Evolutionary conservation across 2,329 filamentous ascomycete species (phyloP).

Genomic region (Xylaria sp.): DNA sequence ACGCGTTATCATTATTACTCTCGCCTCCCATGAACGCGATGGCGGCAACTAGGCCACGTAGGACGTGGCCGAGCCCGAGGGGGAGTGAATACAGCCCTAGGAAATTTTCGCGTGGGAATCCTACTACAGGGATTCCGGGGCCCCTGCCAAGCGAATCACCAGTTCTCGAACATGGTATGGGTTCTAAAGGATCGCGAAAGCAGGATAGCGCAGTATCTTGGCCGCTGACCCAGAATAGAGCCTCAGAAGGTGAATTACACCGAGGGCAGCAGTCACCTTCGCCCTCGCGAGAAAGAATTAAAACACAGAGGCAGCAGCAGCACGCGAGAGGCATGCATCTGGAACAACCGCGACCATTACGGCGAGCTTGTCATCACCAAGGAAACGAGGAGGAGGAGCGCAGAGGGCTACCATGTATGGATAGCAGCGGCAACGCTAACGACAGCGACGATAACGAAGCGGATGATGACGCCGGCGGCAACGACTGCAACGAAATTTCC

Average conservation of each 20-base stretch:
- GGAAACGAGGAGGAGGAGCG: constrained; percentile 1
- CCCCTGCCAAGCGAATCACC: constrained; percentile 5
- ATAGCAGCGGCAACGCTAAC: neutral
- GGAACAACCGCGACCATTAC: neutral
- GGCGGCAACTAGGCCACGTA: neutral
- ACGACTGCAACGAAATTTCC: constrained; percentile 37
- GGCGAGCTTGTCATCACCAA: neutral
- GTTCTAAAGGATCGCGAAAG: constrained; percentile 5
- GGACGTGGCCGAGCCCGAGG: neutral
- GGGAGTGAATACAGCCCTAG: constrained; percentile 11
- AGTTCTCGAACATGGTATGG: neutral
- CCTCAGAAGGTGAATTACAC: neutral
- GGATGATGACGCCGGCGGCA: neutral
- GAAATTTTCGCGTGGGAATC: constrained; percentile 9
- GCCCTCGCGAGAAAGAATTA: neutral
- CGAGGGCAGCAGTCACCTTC: neutral
- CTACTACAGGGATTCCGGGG: constrained; percentile 14
- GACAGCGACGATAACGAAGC: neutral
- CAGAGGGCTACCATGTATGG: neutral
- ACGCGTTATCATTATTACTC: neutral
- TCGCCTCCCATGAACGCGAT: neutral
- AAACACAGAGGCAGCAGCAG: neutral
- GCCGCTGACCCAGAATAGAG: neutral
- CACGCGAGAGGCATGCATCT: neutral
- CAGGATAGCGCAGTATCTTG: neutral